These are phyloP conservation scores for Pythium myriotylum DNA, from an alignment of 352 stramenopile genomes.

Conservation along the genomic window DNA sequence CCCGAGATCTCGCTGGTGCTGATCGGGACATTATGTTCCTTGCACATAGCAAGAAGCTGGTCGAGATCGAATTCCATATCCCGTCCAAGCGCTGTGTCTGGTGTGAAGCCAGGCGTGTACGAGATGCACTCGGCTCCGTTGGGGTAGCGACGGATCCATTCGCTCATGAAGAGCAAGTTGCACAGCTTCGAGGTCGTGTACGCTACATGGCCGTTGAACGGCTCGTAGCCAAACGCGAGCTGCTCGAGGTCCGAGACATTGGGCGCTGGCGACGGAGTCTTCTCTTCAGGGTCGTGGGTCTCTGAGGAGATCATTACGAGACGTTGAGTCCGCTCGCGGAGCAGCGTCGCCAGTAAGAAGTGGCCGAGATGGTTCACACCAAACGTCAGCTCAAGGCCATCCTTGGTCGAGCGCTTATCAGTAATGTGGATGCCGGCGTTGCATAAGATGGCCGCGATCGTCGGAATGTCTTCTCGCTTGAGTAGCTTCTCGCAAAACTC, in stretches of 20 bases:
- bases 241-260: slow-evolving; percentile 32
- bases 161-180: slow-evolving; percentile 32
- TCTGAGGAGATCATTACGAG: slow-evolving; percentile 30
- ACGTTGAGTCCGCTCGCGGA: slow-evolving; percentile 28
- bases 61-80: slow-evolving; percentile 9
- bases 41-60: slow-evolving; percentile 3
- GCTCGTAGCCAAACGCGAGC: slow-evolving; percentile 32
- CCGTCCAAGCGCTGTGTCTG: slow-evolving; percentile 25
- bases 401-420: slow-evolving; percentile 24
- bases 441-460: slow-evolving; percentile 37
- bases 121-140: slow-evolving; percentile 11
- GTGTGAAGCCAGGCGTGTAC: slow-evolving; percentile 28
- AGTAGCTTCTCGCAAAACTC: slow-evolving; percentile 27
- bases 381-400: slow-evolving; percentile 46
- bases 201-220: slow-evolving; percentile 25
- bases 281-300: slow-evolving; percentile 36
- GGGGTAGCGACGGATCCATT: slow-evolving; percentile 31
- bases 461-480: slow-evolving; percentile 25
- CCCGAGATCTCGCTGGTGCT: slow-evolving; percentile 29
- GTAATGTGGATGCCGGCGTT: slow-evolving; percentile 38
- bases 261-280: slow-evolving; percentile 13
- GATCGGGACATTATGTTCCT: slow-evolving; percentile 14
- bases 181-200: slow-evolving; percentile 40
- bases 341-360: slow-evolving; percentile 41
- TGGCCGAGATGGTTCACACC: slow-evolving; percentile 49